These are phyloP conservation scores for Termitomyces sp. DNA, from an alignment of 768 basidiomycete species.

Conservation along the genomic window DNA sequence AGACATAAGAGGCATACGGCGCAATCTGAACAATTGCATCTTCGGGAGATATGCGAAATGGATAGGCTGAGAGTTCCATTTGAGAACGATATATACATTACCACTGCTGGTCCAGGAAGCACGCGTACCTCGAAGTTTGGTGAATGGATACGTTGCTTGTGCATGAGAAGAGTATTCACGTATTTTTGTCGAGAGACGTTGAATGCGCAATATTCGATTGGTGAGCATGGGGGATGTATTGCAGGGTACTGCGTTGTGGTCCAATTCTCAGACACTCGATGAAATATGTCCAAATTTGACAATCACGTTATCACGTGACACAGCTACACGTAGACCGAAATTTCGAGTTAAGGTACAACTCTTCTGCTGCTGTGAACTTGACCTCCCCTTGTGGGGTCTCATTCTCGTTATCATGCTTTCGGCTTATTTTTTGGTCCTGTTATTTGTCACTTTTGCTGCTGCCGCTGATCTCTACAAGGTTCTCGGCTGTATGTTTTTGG, in stretches of 20 bases:
- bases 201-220: slow-evolving; percentile 16
- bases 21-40: slow-evolving; percentile 40
- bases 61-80: slow-evolving; percentile 36
- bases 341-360: slow-evolving; percentile 5
- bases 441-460: slow-evolving; percentile 34
- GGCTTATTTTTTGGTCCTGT: slow-evolving; percentile 31
- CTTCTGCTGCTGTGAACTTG: slow-evolving; percentile 3
- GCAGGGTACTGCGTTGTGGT: too few species aligned
- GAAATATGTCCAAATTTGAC: not conserved
- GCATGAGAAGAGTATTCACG: slow-evolving; percentile 10
- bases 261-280: not conserved
- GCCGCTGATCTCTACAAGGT: slow-evolving; percentile 82
- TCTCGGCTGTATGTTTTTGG: slow-evolving; percentile 64
- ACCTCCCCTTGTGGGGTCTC: slow-evolving; percentile 7
- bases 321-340: slow-evolving; percentile 20
- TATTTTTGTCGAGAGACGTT: slow-evolving; percentile 2
- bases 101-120: not conserved
- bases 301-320: slow-evolving; percentile 10
- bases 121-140: slow-evolving; percentile 34
- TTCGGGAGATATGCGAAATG: slow-evolving; percentile 46
- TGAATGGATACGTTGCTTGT: slow-evolving; percentile 26
- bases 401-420: slow-evolving; percentile 31
- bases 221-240: slow-evolving; percentile 10
- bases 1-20: slow-evolving; percentile 26
- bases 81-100: not conserved